Evolutionary conservation across 208 protist genomes (phyloP).

Genomic region (Acanthamoeba triangularis): DNA sequence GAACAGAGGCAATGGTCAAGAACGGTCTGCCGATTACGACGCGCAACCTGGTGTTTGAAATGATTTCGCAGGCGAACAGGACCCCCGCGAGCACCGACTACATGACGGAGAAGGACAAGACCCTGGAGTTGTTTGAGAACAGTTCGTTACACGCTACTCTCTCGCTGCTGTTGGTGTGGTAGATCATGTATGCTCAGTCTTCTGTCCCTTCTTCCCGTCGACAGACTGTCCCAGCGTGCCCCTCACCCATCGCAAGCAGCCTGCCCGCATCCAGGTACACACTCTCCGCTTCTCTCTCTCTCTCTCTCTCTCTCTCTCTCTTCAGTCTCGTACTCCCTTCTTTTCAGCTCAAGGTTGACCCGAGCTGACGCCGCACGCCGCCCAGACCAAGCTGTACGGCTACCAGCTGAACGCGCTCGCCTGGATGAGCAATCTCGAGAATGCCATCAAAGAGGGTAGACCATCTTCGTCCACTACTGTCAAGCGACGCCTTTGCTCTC

Average conservation of each 20-base stretch:
- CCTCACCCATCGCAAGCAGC: neutral
- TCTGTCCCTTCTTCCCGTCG: too few relatives aligned
- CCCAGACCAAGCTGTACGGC: conserved; percentile 13
- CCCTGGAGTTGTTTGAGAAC: neutral
- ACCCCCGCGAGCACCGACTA: neutral
- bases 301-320: too few relatives aligned
- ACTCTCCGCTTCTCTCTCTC: too few relatives aligned
- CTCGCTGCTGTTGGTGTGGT: neutral
- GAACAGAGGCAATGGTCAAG: neutral
- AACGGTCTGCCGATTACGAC: neutral
- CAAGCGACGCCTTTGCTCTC: neutral
- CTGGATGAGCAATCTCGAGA: neutral
- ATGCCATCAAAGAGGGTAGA: neutral
- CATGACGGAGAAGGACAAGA: neutral
- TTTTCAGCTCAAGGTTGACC: too few relatives aligned
- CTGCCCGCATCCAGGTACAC: neutral
- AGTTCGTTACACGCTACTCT: neutral
- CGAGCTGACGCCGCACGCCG: too few relatives aligned
- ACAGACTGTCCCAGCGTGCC: too few relatives aligned
- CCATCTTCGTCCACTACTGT: neutral
- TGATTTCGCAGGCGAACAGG: neutral
- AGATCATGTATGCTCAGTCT: too few relatives aligned
- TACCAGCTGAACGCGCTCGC: conserved; percentile 64
- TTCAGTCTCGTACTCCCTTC: too few relatives aligned
- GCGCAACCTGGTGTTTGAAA: neutral